Conservation (phyloP, 441 rosid genomes). For the Populus hybrid region DNA sequence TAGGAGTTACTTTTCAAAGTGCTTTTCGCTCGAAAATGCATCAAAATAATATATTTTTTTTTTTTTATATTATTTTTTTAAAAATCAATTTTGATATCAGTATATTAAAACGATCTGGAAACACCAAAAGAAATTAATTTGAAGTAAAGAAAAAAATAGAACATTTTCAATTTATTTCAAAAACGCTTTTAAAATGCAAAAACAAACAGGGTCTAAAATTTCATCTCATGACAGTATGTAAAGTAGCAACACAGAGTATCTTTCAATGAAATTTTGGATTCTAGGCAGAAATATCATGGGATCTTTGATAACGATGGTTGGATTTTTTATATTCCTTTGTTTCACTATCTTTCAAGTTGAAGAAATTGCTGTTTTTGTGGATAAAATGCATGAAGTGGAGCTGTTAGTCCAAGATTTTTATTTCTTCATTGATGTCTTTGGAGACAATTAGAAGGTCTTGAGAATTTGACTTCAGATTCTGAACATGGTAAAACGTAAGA, state of each 20-base stretch:
- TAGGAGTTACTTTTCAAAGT: too few relatives aligned
- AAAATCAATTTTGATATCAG: too few relatives aligned
- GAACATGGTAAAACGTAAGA: background rate
- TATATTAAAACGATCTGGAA: too few relatives aligned
- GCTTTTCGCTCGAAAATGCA: too few relatives aligned
- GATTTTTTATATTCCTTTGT: background rate
- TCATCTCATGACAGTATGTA: background rate
- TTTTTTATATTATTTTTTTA: too few relatives aligned
- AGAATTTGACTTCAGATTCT: background rate
- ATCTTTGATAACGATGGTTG: background rate
- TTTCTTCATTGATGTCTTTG: background rate
- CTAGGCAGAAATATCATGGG: background rate
- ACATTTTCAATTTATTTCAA: too few relatives aligned
- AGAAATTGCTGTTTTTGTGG: background rate
- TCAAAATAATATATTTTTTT: too few relatives aligned
- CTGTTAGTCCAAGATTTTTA: background rate
- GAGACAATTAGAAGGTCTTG: background rate
- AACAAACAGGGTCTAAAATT: background rate
- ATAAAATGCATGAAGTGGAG: background rate
- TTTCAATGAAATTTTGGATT: background rate
- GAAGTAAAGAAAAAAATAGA: too few relatives aligned
- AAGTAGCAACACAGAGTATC: background rate
- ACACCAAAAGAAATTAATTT: too few relatives aligned
- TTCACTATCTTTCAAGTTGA: background rate
- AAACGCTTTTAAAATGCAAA: too few relatives aligned